A percentile compares a stretch with the other conserved stretches of the same genome.
Evolutionary conservation across 345 rosid genomes (phyloP).

Genomic region (Arabis alpina): DNA sequence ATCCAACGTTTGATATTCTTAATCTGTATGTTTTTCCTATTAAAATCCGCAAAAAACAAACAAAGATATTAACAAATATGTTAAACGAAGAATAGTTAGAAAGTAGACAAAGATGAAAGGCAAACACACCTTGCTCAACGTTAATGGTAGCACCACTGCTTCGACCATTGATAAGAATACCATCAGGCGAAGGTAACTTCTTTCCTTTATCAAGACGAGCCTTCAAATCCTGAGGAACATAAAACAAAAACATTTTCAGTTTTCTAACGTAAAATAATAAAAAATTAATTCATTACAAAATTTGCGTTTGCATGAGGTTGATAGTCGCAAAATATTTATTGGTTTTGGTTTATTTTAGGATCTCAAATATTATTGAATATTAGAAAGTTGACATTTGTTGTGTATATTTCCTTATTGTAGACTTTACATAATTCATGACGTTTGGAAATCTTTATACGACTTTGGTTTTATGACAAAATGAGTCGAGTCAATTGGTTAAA

Average conservation of each 20-base stretch:
- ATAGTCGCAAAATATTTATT: no score
- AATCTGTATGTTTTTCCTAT: constrained; percentile 58
- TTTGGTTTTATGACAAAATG: no score
- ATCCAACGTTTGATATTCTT: constrained; percentile 67
- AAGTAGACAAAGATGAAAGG: neutral
- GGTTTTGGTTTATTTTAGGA: no score
- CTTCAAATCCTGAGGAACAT: constrained; percentile 54
- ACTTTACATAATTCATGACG: no score
- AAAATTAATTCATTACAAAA: neutral
- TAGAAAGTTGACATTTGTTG: no score
- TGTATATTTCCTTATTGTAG: no score
- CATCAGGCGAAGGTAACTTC: constrained; percentile 75
- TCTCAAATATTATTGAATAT: no score
- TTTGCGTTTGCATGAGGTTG: neutral
- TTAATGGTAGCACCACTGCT: constrained; percentile 66
- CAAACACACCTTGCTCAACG: constrained; percentile 73
- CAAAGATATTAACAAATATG: neutral
- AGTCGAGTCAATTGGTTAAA: no score
- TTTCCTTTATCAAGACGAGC: constrained; percentile 63
- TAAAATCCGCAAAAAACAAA: neutral
- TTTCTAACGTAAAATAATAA: neutral
- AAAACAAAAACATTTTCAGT: neutral
- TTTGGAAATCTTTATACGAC: no score
- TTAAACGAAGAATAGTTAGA: neutral
- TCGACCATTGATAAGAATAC: constrained; percentile 90